A percentile compares a stretch with the other conserved stretches of the same genome.
Evolutionary conservation across 768 basidiomycete species (phyloP).

Genomic region (Austroboletus festivus): DNA sequence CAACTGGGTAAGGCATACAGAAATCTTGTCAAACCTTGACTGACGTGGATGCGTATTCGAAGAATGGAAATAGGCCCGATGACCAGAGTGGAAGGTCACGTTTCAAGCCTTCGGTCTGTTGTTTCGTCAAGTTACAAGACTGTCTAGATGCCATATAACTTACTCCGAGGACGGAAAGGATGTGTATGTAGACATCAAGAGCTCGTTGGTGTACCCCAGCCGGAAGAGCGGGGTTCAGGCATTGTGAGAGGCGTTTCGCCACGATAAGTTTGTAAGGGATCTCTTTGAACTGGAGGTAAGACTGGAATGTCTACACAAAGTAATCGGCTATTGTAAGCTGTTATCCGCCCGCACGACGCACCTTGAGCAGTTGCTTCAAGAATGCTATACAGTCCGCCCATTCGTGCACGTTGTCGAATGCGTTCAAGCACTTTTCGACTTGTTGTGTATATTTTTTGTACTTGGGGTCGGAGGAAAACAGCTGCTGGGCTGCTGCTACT

Average conservation of each 20-base stretch:
- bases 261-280: constrained; percentile 94
- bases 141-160: constrained; percentile 28
- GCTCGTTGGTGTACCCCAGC: constrained; percentile 96
- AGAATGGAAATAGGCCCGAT: constrained; percentile 95
- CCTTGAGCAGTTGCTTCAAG: constrained; percentile 90
- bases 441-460: constrained; percentile 91
- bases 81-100: constrained; percentile 92
- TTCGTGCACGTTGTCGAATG: constrained; percentile 95
- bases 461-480: constrained; percentile 79
- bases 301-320: constrained; percentile 77
- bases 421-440: constrained; percentile 88
- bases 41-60: constrained; percentile 98
- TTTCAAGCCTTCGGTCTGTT: constrained; percentile 79
- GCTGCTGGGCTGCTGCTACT: constrained; percentile 48
- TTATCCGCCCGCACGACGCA: constrained; percentile 28
- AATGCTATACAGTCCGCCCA: constrained; percentile 99
- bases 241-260: constrained; percentile 92
- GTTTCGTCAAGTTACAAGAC: constrained; percentile 8
- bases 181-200: constrained; percentile 90
- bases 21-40: constrained; percentile 83
- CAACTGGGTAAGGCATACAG: too few relatives aligned
- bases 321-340: not conserved
- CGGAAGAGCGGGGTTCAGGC: constrained; percentile 95
- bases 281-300: constrained; percentile 91
- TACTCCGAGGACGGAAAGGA: constrained; percentile 88